Conservation (phyloP, 2,329 filamentous ascomycete species). For the Diaporthe ilicicola region DNA sequence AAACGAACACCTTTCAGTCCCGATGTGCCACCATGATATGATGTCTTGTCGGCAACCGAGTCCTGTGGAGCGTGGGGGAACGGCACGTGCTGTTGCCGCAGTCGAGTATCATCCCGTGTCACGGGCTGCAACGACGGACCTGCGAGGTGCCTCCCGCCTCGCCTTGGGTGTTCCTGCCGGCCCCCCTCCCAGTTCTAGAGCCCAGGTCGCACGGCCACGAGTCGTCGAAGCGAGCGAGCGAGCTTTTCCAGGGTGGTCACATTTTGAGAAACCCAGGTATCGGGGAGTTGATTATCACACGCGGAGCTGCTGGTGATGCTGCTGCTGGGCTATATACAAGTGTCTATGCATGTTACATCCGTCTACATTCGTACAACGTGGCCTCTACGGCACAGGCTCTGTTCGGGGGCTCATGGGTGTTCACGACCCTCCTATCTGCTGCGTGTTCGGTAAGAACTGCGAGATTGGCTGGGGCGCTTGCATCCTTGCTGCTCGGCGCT, state of each 20-base stretch:
- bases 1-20: no score
- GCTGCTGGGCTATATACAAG: not conserved
- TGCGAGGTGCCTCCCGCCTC: not conserved
- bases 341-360: not conserved
- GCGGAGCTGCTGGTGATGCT: not conserved
- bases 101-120: not conserved
- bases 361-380: not conserved
- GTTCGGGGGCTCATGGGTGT: not conserved
- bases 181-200: no score
- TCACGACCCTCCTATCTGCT: not conserved
- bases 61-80: no score
- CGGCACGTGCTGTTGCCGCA: not conserved
- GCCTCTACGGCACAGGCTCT: not conserved
- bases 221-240: not conserved
- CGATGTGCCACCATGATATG: not conserved
- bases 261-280: accelerated
- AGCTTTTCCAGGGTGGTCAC: no score
- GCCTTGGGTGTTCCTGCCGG: not conserved
- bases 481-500: no score
- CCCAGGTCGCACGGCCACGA: not conserved
- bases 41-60: not conserved
- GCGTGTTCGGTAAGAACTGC: slow-evolving; percentile 1
- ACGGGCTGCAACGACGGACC: not conserved
- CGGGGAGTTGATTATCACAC: not conserved
- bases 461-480: not conserved